A percentile compares a stretch with the other conserved stretches of the same genome.
Conservation (phyloP, 2,329 filamentous ascomycete genomes). For the Phialophora tarda region DNA sequence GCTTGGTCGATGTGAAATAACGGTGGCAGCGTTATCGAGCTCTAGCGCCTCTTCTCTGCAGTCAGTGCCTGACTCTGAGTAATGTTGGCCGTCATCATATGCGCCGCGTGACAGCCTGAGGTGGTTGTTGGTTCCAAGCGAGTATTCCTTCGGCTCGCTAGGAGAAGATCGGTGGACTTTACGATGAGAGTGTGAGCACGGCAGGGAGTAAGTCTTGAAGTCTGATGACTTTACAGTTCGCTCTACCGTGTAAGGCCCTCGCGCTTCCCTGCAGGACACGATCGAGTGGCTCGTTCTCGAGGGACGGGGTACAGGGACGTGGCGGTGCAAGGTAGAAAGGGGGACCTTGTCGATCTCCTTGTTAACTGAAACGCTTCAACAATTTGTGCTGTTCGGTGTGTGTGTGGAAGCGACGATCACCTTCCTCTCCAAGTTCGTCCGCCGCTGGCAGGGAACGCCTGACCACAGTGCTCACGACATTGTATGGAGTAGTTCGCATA, state of each 20-base stretch:
- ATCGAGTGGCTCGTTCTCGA: not conserved
- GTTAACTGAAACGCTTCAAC: not conserved
- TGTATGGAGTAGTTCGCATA: slow-evolving; percentile 5
- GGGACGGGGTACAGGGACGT: too few species aligned
- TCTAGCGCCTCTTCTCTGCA: not conserved
- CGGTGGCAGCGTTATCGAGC: not conserved
- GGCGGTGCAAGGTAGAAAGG: not conserved
- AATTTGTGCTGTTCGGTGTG: not conserved
- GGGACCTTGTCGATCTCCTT: not conserved
- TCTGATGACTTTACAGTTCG: not conserved
- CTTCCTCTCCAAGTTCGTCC: not conserved
- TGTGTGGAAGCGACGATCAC: not conserved
- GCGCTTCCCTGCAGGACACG: not conserved
- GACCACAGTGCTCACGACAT: not conserved
- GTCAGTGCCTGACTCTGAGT: not conserved
- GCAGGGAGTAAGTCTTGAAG: not conserved
- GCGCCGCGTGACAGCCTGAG: not conserved
- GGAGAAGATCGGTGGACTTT: slow-evolving; percentile 3
- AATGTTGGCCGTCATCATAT: not conserved
- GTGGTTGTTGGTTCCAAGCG: not conserved
- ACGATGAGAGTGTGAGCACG: not conserved
- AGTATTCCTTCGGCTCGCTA: slow-evolving; percentile 2
- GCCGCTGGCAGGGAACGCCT: not conserved
- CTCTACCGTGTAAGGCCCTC: not conserved
- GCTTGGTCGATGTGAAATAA: not conserved